Conservation (phyloP, 768 basidiomycete species). For the Amanita pseudoporphyria region DNA sequence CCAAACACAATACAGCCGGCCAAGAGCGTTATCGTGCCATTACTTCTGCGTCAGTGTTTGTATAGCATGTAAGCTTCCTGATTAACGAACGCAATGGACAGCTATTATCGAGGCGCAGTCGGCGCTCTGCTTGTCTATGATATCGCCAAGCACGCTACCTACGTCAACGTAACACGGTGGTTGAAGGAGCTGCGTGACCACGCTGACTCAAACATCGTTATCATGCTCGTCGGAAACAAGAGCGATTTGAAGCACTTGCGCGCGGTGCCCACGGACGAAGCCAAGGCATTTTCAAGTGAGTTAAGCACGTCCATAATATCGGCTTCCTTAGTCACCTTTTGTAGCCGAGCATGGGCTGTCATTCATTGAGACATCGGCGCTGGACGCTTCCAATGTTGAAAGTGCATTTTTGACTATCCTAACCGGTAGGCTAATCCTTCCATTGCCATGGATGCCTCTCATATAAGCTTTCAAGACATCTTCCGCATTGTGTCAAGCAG, state of each 20-base stretch:
- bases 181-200: slow-evolving; percentile 96
- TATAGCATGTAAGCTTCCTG: slow-evolving; percentile 3
- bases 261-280: slow-evolving; percentile 96
- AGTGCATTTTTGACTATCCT: slow-evolving; percentile 95
- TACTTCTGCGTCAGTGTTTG: slow-evolving; percentile 75
- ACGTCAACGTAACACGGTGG: slow-evolving; percentile 91
- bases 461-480: slow-evolving; percentile 53
- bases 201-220: slow-evolving; percentile 87
- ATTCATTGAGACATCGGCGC: slow-evolving; percentile 98
- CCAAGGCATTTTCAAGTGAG: slow-evolving; percentile 81
- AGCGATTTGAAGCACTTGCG: slow-evolving; percentile 97
- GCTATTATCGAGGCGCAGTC: slow-evolving; percentile 96
- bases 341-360: slow-evolving; percentile 84
- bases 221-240: slow-evolving; percentile 98
- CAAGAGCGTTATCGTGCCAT: slow-evolving; percentile 98
- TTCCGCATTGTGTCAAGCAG: slow-evolving; percentile 97
- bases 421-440: slow-evolving; percentile 46
- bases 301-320: slow-evolving; percentile 11
- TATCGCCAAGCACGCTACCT: slow-evolving; percentile 90
- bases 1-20: slow-evolving; percentile 46
- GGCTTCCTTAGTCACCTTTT: not conserved
- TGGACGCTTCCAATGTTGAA: slow-evolving; percentile 99
- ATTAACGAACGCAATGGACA: slow-evolving; percentile 19
- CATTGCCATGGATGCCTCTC: not conserved
- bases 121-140: slow-evolving; percentile 92